Evolutionary conservation across 139 green algal species (phyloP).

Genomic region (Micractinium conductrix): DNA sequence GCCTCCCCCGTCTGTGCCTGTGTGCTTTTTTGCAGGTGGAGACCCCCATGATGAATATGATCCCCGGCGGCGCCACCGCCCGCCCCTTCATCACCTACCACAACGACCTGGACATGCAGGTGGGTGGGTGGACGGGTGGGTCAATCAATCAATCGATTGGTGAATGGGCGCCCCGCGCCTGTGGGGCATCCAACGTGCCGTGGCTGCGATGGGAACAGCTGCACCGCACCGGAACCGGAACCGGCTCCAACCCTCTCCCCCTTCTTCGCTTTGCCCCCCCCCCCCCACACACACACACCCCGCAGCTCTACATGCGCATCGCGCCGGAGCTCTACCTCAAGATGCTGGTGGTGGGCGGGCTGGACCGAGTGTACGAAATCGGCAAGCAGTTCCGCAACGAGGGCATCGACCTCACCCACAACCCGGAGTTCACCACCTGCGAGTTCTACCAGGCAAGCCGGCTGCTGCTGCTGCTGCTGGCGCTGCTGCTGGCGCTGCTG

Average conservation of each 20-base stretch:
- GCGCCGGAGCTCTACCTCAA: conserved; percentile 99
- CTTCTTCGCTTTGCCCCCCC: too few species aligned
- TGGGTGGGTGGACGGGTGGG: background rate
- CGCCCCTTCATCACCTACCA: conserved; percentile 97
- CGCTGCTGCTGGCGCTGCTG: too few species aligned
- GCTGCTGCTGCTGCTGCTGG: too few species aligned
- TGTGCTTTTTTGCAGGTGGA: conserved; percentile 97
- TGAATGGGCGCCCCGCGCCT: too few species aligned
- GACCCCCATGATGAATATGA: conserved; percentile 96
- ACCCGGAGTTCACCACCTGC: conserved; percentile 99
- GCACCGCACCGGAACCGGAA: too few species aligned
- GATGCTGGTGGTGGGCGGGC: conserved; percentile 96
- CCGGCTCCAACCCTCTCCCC: too few species aligned
- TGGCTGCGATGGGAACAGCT: too few species aligned
- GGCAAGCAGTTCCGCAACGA: conserved; percentile 90
- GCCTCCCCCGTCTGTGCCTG: too few species aligned
- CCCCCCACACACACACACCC: too few species aligned
- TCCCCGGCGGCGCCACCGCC: conserved; percentile 91
- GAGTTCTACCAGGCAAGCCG: conserved; percentile 92
- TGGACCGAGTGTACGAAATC: conserved; percentile 93
- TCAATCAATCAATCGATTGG: too few species aligned
- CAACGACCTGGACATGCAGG: conserved; percentile 98
- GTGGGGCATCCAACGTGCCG: too few species aligned
- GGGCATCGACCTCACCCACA: conserved; percentile 99
- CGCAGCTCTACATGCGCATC: conserved; percentile 96